A percentile compares a stretch with the other conserved stretches of the same genome.
Evolutionary conservation across 441 rosid species (phyloP).

Genomic region (Rhodomyrtus psidioides): DNA sequence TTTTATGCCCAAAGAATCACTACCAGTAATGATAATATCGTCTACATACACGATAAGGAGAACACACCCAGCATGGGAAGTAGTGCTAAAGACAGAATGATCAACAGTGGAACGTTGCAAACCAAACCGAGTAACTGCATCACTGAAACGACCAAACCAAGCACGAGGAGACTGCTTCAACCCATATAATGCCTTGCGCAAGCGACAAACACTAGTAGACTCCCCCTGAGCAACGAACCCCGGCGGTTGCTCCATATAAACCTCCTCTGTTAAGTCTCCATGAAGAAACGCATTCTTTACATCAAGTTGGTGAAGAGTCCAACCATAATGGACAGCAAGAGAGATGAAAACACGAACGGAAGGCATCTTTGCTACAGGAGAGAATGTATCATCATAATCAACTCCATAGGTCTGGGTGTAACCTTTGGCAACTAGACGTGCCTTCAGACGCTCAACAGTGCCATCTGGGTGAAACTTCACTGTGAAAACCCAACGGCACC

Average conservation of each 20-base stretch:
- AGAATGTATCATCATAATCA: background rate
- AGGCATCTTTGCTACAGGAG: background rate
- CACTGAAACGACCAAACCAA: background rate
- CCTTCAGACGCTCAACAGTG: background rate
- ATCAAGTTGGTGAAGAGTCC: background rate
- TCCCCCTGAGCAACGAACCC: background rate
- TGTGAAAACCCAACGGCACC: background rate
- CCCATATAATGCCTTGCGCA: background rate
- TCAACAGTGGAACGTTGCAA: rapidly evolving
- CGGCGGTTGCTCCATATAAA: background rate
- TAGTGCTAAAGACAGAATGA: background rate
- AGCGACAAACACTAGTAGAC: background rate
- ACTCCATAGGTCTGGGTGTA: background rate
- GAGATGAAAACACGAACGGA: background rate
- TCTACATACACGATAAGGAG: background rate
- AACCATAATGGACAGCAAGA: background rate
- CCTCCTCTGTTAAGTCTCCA: background rate
- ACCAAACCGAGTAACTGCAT: background rate
- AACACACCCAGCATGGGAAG: background rate
- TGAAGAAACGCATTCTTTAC: background rate
- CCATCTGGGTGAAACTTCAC: background rate
- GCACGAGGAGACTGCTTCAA: background rate
- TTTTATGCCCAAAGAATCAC: no score
- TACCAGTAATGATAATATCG: no score
- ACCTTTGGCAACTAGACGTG: background rate